A percentile compares a stretch with the other conserved stretches of the same genome.
Evolutionary conservation across 2,329 filamentous ascomycete species (phyloP).

Genomic region (Coniosporium tulheliwenetii): DNA sequence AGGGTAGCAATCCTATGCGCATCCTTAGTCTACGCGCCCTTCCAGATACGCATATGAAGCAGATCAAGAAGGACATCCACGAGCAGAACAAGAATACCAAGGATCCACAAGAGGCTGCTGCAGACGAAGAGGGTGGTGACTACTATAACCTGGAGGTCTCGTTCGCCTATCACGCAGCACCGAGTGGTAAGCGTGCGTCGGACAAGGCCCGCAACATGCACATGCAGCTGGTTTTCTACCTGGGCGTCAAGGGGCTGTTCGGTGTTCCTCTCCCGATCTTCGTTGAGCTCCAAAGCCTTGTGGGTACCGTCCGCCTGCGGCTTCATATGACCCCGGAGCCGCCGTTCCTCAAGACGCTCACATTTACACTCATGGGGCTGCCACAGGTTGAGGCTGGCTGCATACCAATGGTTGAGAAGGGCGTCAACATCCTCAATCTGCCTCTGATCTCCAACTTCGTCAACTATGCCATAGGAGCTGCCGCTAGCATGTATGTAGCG

Average conservation of each 20-base stretch:
- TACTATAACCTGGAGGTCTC: constrained; percentile 88
- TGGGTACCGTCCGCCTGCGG: constrained; percentile 71
- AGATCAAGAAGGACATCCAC: constrained; percentile 68
- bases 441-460: constrained; percentile 93
- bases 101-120: constrained; percentile 73
- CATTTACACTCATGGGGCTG: constrained; percentile 85
- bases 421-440: constrained; percentile 80
- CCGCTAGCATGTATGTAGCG: constrained; percentile 80
- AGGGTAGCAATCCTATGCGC: constrained; percentile 79
- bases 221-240: constrained; percentile 88
- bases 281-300: constrained; percentile 79
- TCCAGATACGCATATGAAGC: constrained; percentile 64
- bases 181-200: constrained; percentile 51
- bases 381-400: constrained; percentile 83
- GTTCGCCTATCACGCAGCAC: constrained; percentile 80
- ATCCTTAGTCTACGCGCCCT: constrained; percentile 78
- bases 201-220: constrained; percentile 91
- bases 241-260: constrained; percentile 78
- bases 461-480: constrained; percentile 82
- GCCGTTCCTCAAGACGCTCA: constrained; percentile 81
- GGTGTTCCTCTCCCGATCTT: constrained; percentile 78
- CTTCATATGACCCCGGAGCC: constrained; percentile 79
- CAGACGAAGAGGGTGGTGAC: constrained; percentile 77
- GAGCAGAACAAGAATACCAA: constrained; percentile 66
- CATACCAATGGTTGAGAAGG: constrained; percentile 80